A percentile compares a stretch with the other conserved stretches of the same genome.
Conservation (phyloP, 1,139 yeast species). For the Suhomyces yuchorum region DNA sequence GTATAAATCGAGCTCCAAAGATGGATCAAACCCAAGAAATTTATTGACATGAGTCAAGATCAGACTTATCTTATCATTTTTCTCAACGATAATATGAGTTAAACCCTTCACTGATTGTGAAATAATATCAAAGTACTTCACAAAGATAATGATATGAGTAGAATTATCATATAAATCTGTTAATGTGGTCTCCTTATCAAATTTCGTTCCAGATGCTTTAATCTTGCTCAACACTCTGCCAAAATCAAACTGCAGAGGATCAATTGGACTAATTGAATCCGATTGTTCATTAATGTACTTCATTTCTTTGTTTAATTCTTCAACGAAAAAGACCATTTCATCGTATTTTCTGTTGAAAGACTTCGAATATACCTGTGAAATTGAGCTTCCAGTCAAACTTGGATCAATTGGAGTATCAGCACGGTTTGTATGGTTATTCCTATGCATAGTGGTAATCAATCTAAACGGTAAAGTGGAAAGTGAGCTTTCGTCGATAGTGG, state of each 20-base stretch:
- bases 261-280: background rate
- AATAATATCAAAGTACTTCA: constrained; percentile 69
- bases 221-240: constrained; percentile 25
- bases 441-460: constrained; percentile 65
- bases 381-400: constrained; percentile 29
- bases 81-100: constrained; percentile 61
- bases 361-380: constrained; percentile 44
- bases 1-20: constrained; percentile 45
- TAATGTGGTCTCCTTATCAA: constrained; percentile 16
- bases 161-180: constrained; percentile 31
- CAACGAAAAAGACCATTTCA: constrained; percentile 52
- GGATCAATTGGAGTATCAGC: constrained; percentile 56
- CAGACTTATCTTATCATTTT: constrained; percentile 47
- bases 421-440: constrained; percentile 76
- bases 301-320: constrained; percentile 42
- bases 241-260: constrained; percentile 31
- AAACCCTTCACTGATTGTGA: constrained; percentile 61
- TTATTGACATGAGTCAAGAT: constrained; percentile 47
- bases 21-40: constrained; percentile 47
- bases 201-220: constrained; percentile 11
- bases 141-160: constrained; percentile 52
- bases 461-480: constrained; percentile 43
- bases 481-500: constrained; percentile 18
- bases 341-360: constrained; percentile 44
- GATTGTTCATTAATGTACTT: constrained; percentile 21